Conservation (phyloP, 2,329 filamentous ascomycete genomes). For the Aspergillus chevalieri region DNA sequence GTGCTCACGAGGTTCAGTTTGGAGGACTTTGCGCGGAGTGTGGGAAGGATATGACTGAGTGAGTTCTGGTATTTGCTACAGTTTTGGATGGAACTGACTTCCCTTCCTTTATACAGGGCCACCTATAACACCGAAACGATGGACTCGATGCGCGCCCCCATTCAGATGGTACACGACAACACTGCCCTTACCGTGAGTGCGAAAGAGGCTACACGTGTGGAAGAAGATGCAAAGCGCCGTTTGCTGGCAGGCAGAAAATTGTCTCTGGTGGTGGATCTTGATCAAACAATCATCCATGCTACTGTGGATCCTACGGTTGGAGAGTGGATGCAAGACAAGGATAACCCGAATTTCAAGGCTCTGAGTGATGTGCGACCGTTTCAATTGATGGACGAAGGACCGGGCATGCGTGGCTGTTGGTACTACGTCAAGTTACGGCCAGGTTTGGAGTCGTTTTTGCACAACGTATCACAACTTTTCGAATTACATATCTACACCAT, state of each 20-base stretch:
- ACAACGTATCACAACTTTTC: constrained; percentile 71
- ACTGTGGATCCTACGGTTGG: constrained; percentile 94
- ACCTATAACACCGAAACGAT: constrained; percentile 74
- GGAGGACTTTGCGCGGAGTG: constrained; percentile 86
- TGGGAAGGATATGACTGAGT: constrained; percentile 92
- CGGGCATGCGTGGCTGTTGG: constrained; percentile 70
- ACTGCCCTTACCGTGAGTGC: constrained; percentile 78
- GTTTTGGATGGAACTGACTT: neutral
- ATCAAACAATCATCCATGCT: constrained; percentile 97
- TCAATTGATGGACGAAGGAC: constrained; percentile 79
- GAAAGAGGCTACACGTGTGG: constrained; percentile 70
- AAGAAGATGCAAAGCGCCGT: constrained; percentile 79
- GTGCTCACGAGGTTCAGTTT: constrained; percentile 84
- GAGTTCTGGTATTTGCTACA: constrained; percentile 19
- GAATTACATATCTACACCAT: constrained; percentile 99
- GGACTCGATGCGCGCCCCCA: constrained; percentile 79
- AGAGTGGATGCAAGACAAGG: constrained; percentile 85
- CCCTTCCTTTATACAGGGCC: constrained; percentile 35
- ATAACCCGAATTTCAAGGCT: constrained; percentile 84
- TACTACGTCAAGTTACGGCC: constrained; percentile 99
- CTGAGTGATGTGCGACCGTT: constrained; percentile 85
- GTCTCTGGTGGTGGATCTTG: constrained; percentile 90
- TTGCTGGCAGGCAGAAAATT: constrained; percentile 76
- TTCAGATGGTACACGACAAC: constrained; percentile 93
- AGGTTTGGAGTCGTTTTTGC: constrained; percentile 72